Percentiles rank a stretch among this genome's conserved stretches.
Evolutionary conservation across 441 rosid species (phyloP).

Genomic region (Adansonia grandidieri): DNA sequence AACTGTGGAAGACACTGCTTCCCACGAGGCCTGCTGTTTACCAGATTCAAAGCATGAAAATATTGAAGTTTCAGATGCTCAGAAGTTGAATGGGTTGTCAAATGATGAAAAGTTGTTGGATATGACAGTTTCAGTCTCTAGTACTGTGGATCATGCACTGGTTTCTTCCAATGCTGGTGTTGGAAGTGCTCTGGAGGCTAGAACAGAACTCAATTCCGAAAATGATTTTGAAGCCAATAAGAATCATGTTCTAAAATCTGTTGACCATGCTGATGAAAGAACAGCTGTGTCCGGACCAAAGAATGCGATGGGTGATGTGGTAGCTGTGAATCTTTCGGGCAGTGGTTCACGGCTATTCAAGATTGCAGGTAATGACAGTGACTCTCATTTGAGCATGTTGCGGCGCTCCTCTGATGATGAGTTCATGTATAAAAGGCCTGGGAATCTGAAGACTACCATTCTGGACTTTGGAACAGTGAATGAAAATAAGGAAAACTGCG

Average conservation of each 20-base stretch:
- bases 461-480: conserved; percentile 36
- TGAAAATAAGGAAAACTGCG: conserved; percentile 46
- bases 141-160: conserved; percentile 46
- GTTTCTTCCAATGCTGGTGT: conserved; percentile 45
- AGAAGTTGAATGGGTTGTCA: conserved; percentile 38
- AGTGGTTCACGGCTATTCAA: conserved; percentile 32
- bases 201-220: conserved; percentile 36
- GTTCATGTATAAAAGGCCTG: conserved; percentile 36
- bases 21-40: conserved; percentile 40
- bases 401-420: conserved; percentile 48
- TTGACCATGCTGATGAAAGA: conserved; percentile 35
- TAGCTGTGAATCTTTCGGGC: conserved; percentile 34
- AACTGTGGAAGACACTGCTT: conserved; percentile 35
- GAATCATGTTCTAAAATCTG: conserved; percentile 28
- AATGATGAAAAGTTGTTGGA: conserved; percentile 43
- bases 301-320: conserved; percentile 36
- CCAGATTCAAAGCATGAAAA: conserved; percentile 40
- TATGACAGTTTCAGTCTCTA: conserved; percentile 42
- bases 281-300: conserved; percentile 41
- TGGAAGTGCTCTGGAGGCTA: conserved; percentile 39
- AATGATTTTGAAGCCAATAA: conserved; percentile 47
- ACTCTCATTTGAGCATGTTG: conserved; percentile 42
- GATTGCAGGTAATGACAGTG: conserved; percentile 38
- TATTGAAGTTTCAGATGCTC: conserved; percentile 47
- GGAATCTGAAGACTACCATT: conserved; percentile 30